Base-by-base conservation (phyloP, 331 rosid genomes). In the Quercus lobata region DNA sequence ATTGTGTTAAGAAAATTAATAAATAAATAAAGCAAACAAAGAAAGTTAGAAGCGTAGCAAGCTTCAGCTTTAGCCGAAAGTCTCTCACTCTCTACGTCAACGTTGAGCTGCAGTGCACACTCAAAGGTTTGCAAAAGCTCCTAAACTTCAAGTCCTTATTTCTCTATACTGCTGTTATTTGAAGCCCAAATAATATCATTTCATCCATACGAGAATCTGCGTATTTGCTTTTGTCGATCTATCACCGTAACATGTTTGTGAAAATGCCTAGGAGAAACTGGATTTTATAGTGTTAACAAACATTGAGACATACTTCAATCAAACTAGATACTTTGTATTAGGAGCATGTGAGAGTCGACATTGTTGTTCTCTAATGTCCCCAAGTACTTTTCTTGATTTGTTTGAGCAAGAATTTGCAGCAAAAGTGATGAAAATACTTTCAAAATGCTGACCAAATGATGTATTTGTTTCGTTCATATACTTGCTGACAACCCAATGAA, bases 231-330 rank as follows among this genome's bases (percentile, higher is more conserved):
- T 56, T 79, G 24, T 68, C 5, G n/a, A 46, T 21, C 0, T 3
- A 73, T 81, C 80, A 12, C 74, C 62, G 16, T 22, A 25, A 81
- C 21, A 4, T 78, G 79, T 80, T 83, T 37, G 89, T 34, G 53
- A 21, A 80, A 86, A 83, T 83, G 87, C 80, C 81, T 71, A 34
- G 15, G 9, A 80, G 80, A 65, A 65, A 37, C 21, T 60, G 76
- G 30, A 60, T 44, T 41, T 15, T 9, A 41, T 41, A 9, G 49
- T 41, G 14, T 9, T 41, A 41, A 41, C 49, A 41, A 41, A 63
- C 30, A 27, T 2, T 66, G 52, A 32, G 52, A 32, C 25, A 17
- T 66, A 44, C 24, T 32, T 66, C 72, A 66, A 32, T 46, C 24
- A 3, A 66, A 11, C 71, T 30, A 66, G 25, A 34, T 63, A 29